phyloP scores from a whole-genome alignment of 2,329 filamentous ascomycete species.

The Arthrobotrys iridis region DNA sequence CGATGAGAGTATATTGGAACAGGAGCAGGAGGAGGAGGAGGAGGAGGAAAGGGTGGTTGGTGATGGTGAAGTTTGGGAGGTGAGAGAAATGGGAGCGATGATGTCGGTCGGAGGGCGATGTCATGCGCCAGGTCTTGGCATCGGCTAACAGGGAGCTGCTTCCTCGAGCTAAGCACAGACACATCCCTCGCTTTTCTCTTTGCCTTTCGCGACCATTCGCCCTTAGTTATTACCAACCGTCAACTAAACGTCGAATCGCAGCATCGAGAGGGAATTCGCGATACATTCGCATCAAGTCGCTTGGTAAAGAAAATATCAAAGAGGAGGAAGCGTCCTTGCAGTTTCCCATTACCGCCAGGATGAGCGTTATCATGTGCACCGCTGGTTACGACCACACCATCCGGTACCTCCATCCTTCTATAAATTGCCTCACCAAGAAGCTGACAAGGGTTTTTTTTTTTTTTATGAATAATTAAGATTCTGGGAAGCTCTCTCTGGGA shows the following conservation, averaged over 20 bases:
- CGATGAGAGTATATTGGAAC: no score
- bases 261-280: no score
- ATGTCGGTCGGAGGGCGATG: slow-evolving; percentile 18
- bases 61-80: background rate
- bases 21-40: background rate
- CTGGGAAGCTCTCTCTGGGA: slow-evolving; percentile 97
- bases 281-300: background rate
- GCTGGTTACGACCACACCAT: slow-evolving; percentile 81
- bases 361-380: slow-evolving; percentile 61
- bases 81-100: slow-evolving; percentile 3
- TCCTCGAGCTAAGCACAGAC: background rate
- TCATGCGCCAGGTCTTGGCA: slow-evolving; percentile 46
- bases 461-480: slow-evolving; percentile 71
- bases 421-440: slow-evolving; percentile 16
- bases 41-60: slow-evolving; percentile 3
- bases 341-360: slow-evolving; percentile 31
- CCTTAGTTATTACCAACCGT: no score
- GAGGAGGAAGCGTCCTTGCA: background rate
- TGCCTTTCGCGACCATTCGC: background rate
- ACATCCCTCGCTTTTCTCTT: background rate
- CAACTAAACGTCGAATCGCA: background rate
- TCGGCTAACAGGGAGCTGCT: background rate
- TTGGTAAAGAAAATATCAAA: background rate
- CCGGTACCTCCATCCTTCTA: slow-evolving; percentile 64
- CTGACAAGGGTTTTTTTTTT: no score